phyloP scores from a whole-genome alignment of 2,329 filamentous ascomycete species.

The Aspergillus hiratsukae region DNA sequence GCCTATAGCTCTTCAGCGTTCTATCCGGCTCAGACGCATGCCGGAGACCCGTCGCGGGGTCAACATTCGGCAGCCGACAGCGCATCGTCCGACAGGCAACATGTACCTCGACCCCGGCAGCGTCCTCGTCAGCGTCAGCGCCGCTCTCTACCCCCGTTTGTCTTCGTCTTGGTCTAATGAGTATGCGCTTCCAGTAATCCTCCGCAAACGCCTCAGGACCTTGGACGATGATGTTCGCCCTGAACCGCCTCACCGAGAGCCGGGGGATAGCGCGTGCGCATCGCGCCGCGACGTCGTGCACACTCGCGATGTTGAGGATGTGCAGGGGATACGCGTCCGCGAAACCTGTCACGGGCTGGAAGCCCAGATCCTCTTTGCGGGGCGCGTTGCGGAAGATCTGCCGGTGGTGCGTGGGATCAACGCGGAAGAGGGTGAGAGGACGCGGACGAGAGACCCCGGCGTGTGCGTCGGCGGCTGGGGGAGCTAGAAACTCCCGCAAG shows the following conservation, averaged over 20 bases:
- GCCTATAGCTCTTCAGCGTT: conserved; percentile 46
- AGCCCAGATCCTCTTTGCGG: conserved; percentile 47
- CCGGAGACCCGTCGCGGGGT: conserved; percentile 51
- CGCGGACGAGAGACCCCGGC: conserved; percentile 36
- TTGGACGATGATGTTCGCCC: conserved; percentile 55
- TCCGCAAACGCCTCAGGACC: conserved; percentile 52
- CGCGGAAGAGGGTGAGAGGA: conserved; percentile 51
- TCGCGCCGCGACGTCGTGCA: conserved; percentile 46
- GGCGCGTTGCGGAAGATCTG: conserved; percentile 53
- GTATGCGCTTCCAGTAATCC: conserved; percentile 54
- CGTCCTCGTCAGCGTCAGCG: conserved; percentile 11
- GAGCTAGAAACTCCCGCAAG: conserved; percentile 45
- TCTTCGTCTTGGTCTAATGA: conserved; percentile 28
- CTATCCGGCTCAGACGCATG: conserved; percentile 46
- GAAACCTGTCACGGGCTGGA: conserved; percentile 52
- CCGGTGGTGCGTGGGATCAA: conserved; percentile 43
- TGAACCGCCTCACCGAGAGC: conserved; percentile 52
- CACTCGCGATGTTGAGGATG: conserved; percentile 51
- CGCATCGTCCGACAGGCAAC: conserved; percentile 55
- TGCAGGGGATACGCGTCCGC: conserved; percentile 58
- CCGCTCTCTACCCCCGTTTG: conserved; percentile 8
- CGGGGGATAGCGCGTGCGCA: conserved; percentile 37
- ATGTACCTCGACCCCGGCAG: conserved; percentile 31
- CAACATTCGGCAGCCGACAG: conserved; percentile 56
- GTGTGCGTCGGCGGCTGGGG: neutral